Conservation (phyloP, 495 filamentous ascomycete genomes). For the Aeminium ludgeri region DNA sequence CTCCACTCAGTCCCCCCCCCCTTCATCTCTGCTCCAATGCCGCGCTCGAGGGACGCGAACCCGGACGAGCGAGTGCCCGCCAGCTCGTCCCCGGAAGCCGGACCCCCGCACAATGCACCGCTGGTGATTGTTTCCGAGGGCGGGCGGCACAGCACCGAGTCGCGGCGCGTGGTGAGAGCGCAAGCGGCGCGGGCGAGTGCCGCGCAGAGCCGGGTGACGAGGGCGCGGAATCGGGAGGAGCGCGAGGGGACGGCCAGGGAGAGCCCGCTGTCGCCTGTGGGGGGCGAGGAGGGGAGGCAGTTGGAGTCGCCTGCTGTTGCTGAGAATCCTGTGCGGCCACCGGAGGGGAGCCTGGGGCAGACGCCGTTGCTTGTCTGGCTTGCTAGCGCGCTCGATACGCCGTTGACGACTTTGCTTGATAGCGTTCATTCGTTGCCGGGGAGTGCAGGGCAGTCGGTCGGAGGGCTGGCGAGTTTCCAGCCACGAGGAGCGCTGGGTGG, state of each 20-base stretch:
- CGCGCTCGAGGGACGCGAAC: too few species aligned
- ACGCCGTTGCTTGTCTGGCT: background rate
- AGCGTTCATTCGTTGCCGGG: background rate
- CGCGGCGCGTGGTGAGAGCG: slow-evolving; percentile 12
- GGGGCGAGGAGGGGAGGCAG: background rate
- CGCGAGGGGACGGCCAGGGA: slow-evolving; percentile 4
- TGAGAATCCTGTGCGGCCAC: too few species aligned
- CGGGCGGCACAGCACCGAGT: slow-evolving; percentile 10
- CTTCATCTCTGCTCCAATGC: too few species aligned
- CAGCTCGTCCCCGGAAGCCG: background rate
- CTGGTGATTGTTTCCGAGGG: slow-evolving; percentile 13
- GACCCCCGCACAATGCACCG: background rate
- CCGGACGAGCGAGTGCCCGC: too few species aligned
- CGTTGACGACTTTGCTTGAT: background rate
- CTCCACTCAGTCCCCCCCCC: too few species aligned
- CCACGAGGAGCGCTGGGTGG: too few species aligned
- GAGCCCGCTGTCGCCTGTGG: background rate
- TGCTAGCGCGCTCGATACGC: background rate
- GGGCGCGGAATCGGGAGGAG: slow-evolving; percentile 13
- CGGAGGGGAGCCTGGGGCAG: too few species aligned
- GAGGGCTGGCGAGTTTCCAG: too few species aligned
- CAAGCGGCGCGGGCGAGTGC: slow-evolving; percentile 15
- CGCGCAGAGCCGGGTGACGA: slow-evolving; percentile 10
- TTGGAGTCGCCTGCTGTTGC: background rate
- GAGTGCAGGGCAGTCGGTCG: too few species aligned